Conservation (phyloP, 1,139 yeast genomes). For the Nadsonia starkeyi-henricii region DNA sequence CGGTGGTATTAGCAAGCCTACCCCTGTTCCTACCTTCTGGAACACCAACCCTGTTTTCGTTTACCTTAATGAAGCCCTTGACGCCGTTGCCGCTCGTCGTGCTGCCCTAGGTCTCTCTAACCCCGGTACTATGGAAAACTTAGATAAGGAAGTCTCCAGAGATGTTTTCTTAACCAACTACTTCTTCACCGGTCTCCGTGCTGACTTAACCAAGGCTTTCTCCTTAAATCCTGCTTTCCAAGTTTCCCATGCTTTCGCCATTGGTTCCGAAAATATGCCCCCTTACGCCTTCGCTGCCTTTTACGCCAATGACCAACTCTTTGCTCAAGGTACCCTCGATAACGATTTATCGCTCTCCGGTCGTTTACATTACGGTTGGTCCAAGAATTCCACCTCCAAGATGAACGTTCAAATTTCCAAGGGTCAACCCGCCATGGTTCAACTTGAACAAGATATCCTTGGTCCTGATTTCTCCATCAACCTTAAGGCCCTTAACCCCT, state of each 20-base stretch:
- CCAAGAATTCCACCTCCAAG: constrained; percentile 63
- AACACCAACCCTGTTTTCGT: constrained; percentile 76
- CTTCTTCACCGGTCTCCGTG: constrained; percentile 91
- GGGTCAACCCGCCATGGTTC: constrained; percentile 89
- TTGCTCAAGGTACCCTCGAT: constrained; percentile 86
- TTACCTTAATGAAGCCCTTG: constrained; percentile 65
- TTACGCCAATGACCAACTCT: constrained; percentile 73
- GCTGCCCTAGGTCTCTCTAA: constrained; percentile 66
- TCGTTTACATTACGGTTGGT: constrained; percentile 88
- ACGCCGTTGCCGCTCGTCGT: constrained; percentile 62
- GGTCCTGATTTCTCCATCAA: constrained; percentile 80
- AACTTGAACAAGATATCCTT: constrained; percentile 90
- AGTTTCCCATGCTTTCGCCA: constrained; percentile 84
- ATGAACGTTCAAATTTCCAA: constrained; percentile 78
- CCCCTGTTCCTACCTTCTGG: constrained; percentile 35
- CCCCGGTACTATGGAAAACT: constrained; percentile 92
- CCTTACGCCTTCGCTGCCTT: constrained; percentile 86
- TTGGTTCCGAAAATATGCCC: constrained; percentile 80
- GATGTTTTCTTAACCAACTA: constrained; percentile 85
- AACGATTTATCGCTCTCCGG: constrained; percentile 78
- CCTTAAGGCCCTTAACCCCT: constrained; percentile 85
- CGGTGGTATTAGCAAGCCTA: constrained; percentile 11
- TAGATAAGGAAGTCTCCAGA: constrained; percentile 83
- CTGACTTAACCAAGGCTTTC: constrained; percentile 89
- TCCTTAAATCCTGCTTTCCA: constrained; percentile 91